Base-by-base conservation (phyloP, 2,329 filamentous ascomycete genomes). In the Colletotrichum tabaci region DNA sequence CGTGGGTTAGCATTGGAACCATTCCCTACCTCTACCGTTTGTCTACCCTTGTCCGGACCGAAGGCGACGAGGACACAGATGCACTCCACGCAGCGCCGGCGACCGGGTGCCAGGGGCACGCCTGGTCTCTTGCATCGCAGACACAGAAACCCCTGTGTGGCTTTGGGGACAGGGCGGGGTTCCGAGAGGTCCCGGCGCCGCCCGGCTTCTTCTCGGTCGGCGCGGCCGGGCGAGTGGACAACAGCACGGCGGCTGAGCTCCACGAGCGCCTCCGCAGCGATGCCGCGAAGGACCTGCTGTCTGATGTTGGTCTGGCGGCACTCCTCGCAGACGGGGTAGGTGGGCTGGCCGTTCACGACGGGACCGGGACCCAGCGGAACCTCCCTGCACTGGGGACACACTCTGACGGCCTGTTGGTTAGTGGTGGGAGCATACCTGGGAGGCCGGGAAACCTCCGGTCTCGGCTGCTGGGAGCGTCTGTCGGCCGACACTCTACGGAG, bases 261-360 rank as follows among this genome's bases (percentile, higher is more conserved):
- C 7, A 50, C 30, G 5, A 64, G 50, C 2, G 50, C 60, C 35
- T 42, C 40, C 38, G 66, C 66, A 1, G 60, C 66, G 1, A 13
- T 38, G 16, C 21, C 35, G 9, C 30, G 58, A 18, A 61, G 58
- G 7, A 61, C 56, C 7, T 60, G 10, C 30, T 44, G 47, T 18
- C 56, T 49, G 56, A 68, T 23, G 4, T 68, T 68, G 23, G 15
- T 2, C 30, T 15, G 66, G 16, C 60, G 61, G 66, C 66, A 68
- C 1, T 2, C 30, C 40, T 44, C 60, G 44, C 66, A 68, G 30
- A 68, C 61, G 16, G 47, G 42, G 4, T 63, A 21, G 10, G 46
- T 42, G 2, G 42, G 49, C n/a, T 23, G n/a, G 21, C 60, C 66
- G 50, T 65, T 21, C 16, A 44, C 60, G 26, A 64, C 21, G 18